Base-by-base conservation (phyloP, 768 basidiomycete species). In the Tremella yokohamensis region DNA sequence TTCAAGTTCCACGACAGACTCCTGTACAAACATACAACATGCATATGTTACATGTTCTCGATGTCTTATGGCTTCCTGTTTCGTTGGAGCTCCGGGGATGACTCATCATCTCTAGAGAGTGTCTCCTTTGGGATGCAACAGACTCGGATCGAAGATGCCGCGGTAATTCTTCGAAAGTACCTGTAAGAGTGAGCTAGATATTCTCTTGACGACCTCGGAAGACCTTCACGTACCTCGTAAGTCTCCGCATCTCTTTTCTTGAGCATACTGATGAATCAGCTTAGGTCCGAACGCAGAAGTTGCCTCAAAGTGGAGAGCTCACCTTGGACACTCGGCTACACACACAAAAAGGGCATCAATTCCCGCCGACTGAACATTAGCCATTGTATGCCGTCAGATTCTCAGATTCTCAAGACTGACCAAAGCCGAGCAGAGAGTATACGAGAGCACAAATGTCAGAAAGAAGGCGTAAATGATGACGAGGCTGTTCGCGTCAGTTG, bases 381-480 rank as follows among this genome's bases (percentile, higher is more conserved):
- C 6, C 11, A 18, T 8, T 52, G 38, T 34, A 34, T 15, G 29
- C 12, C 13, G 34, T 8, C 20, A 6, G 26, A n/a, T 16, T 4
- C 8, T 2, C 26, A 34, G 29, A 26, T 11, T 40, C 12, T 11
- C 15, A 38, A 3, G 2, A 52, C 51, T 8, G 26, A 52, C 51
- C 15, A 52, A 26, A n/a, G 51, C 51, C 4, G 51, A 52, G 22
- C 22, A 26, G 7, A 52, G 38, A 13, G 34, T 24, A 12, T 18
- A 52, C 25, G 24, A 52, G 11, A 40, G 26, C 15, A 34, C 16
- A 52, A 18, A 19, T 29, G 51, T 18, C n/a, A 38, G 22, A 26
- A 52, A 18, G 22, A 52, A 52, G 12, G 51, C 51, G 34, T 52
- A 52, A 19, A 52, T 38, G 24, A 40, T 25, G 26, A 52, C 37